Conservation (phyloP, 2,329 filamentous ascomycete genomes). For the Colletotrichum chrysophilum region DNA sequence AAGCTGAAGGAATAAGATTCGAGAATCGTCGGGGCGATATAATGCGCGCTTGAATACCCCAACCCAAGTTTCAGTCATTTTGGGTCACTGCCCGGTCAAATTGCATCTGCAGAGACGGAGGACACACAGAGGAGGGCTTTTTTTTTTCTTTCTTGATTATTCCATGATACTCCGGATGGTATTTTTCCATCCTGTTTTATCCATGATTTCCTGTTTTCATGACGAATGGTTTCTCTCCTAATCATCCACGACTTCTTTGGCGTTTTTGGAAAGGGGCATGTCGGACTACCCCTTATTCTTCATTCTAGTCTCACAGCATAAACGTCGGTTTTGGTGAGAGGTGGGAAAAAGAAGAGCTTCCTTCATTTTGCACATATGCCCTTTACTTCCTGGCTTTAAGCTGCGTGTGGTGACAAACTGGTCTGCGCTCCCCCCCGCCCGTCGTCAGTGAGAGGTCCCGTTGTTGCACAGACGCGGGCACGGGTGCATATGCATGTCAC, state of each 20-base stretch:
- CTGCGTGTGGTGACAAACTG: background rate
- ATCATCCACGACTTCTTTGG: background rate
- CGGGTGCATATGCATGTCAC: background rate
- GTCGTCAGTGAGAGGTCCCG: background rate
- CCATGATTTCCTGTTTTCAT: background rate
- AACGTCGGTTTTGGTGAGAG: background rate
- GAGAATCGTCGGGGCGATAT: background rate
- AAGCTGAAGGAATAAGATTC: slow-evolving; percentile 59
- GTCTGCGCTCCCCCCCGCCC: background rate
- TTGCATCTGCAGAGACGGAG: background rate
- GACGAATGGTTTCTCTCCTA: background rate
- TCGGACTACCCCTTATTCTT: background rate
- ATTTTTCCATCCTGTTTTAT: slow-evolving; percentile 6
- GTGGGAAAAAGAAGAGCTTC: background rate
- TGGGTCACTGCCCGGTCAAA: background rate
- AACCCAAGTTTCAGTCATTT: background rate
- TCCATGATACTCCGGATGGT: slow-evolving; percentile 18
- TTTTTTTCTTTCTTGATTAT: background rate
- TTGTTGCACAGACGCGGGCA: background rate
- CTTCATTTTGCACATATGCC: background rate
- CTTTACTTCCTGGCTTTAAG: background rate
- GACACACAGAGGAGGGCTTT: background rate
- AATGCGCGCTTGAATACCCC: slow-evolving; percentile 4
- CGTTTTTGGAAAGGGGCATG: background rate
- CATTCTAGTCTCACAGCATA: slow-evolving; percentile 3